Evolutionary conservation across 2,329 filamentous ascomycete genomes (phyloP), one percentile per base, ranked within the genome.

Genomic region (Hypomyces rosellus): DNA sequence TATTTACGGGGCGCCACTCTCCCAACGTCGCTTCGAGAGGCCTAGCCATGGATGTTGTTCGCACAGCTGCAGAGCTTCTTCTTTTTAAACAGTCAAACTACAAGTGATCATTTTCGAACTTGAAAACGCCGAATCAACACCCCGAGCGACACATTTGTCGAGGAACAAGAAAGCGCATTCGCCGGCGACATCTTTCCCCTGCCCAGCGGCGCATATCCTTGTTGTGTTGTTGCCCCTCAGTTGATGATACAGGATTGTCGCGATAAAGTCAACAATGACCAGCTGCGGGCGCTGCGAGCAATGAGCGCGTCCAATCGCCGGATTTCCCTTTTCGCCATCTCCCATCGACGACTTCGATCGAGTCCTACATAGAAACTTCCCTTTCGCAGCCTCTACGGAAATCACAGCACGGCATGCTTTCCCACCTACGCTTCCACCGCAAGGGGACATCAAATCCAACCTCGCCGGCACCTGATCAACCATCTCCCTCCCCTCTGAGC

Each of bases 391-490:
- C 34, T 16, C 34, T 15, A 39, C 43, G 34, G 34, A 34, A 22
- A 20, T 34, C 42, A 37, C 34, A 54, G 57, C 56, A 58, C 55
- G 56, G 52, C 55, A 78, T 78, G 75, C 69, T 78, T 48, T 77
- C 75, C 56, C 73, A 77, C 65, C 70, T 81, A 44, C 77, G 78
- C 60, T 81, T 82, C 65, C 78, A 81, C 59, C 75, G 78, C 59
- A 75, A 78, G 60, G 77, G 71, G 44, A 72, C 73, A 15, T 81
- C 78, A 49, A 78, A 74, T 66, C 78, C 78, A 54, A 70, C 74
- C 20, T 80, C 78, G 34, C 77, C 79, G 5, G 62, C 71, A 22
- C 69, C 73, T 48, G 77, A 81, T 50, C 74, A 72, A 50, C 61
- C 69, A 37, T 53, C 72, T 57, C 68, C 55, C 58, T 73, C 66